Evolutionary conservation across 2,329 filamentous ascomycete species (phyloP).

Genomic region (Nemania bipapillata): DNA sequence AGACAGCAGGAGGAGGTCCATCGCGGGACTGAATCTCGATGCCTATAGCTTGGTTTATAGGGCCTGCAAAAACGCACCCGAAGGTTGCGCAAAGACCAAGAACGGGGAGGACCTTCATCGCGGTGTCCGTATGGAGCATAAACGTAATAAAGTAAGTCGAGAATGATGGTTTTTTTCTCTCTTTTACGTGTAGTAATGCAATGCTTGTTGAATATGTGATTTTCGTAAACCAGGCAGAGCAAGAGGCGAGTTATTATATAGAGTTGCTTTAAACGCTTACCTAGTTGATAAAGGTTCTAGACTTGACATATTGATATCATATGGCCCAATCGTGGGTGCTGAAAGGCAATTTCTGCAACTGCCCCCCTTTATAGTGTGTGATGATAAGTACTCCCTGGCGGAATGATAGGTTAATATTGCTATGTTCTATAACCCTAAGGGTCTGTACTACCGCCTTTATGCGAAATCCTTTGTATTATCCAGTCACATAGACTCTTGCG

Average conservation of each 20-base stretch:
- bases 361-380: not conserved
- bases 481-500: not conserved
- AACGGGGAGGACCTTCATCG: not conserved
- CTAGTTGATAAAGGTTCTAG: not conserved
- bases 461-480: not conserved
- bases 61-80: not conserved
- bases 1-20: not conserved
- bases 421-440: slow-evolving; percentile 1
- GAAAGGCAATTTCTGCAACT: not conserved
- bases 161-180: not conserved
- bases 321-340: not conserved
- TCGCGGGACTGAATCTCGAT: not conserved
- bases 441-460: not conserved
- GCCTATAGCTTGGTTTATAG: slow-evolving; percentile 1
- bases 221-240: not conserved
- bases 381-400: not conserved
- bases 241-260: not conserved
- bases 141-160: slow-evolving; percentile 1
- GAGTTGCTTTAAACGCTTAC: slow-evolving; percentile 1
- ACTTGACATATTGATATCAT: not conserved
- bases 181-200: not conserved
- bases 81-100: not conserved
- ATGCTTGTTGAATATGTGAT: not conserved
- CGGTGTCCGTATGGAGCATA: not conserved
- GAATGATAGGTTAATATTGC: not conserved